A percentile compares a stretch with the other conserved stretches of the same genome.
Conservation (phyloP, 2,329 filamentous ascomycete species). For the Scedosporium boydii region DNA sequence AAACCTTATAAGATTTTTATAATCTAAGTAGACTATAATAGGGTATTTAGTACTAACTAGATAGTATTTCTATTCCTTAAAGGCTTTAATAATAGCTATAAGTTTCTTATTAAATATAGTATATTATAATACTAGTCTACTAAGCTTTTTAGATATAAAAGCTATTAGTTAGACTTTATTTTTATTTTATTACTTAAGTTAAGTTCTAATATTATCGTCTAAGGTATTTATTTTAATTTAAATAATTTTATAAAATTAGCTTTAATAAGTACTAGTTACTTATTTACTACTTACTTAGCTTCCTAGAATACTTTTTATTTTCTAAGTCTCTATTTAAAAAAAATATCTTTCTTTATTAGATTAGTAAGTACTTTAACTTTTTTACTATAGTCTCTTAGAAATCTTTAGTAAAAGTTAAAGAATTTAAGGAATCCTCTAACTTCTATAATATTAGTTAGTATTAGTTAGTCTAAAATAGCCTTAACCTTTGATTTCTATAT, state of each 20-base stretch:
- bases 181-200: neutral
- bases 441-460: no score
- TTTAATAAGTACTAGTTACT: neutral
- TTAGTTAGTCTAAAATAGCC: no score
- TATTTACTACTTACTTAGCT: neutral
- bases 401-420: no score
- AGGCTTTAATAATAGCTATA: neutral
- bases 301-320: neutral
- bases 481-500: neutral
- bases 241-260: neutral
- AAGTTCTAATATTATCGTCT: neutral
- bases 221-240: neutral
- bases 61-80: neutral
- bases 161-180: neutral
- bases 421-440: no score
- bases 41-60: neutral
- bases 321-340: neutral
- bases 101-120: neutral
- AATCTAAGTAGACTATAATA: neutral
- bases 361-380: neutral
- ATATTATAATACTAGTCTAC: neutral
- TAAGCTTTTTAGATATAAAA: neutral
- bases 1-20: neutral
- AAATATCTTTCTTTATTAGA: neutral
- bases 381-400: neutral